phyloP scores from a whole-genome alignment of 2,329 filamentous ascomycete genomes.

The Didymellaceae sp. region DNA sequence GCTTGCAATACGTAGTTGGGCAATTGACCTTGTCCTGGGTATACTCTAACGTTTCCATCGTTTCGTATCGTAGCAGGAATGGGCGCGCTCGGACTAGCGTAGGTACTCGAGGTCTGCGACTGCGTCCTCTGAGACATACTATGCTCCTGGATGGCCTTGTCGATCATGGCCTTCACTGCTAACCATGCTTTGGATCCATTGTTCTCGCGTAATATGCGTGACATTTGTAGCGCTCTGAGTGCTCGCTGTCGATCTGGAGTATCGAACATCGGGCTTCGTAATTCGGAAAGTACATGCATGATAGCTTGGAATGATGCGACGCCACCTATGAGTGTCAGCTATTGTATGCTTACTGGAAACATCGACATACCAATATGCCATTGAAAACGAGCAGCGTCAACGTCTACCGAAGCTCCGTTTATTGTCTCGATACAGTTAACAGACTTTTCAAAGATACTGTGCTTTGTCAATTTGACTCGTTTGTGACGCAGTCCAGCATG shows the following conservation, averaged over 20 bases:
- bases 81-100: slow-evolving; percentile 19
- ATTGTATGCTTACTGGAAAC: background rate
- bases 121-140: slow-evolving; percentile 23
- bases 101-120: slow-evolving; percentile 26
- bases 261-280: slow-evolving; percentile 47
- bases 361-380: slow-evolving; percentile 46
- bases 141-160: slow-evolving; percentile 41
- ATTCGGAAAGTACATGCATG: slow-evolving; percentile 49
- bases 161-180: slow-evolving; percentile 48
- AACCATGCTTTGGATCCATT: slow-evolving; percentile 47
- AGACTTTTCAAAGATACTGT: slow-evolving; percentile 48
- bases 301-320: slow-evolving; percentile 47
- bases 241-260: slow-evolving; percentile 45
- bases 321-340: slow-evolving; percentile 31
- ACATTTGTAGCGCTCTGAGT: slow-evolving; percentile 42
- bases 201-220: slow-evolving; percentile 40
- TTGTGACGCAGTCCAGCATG: background rate
- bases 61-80: slow-evolving; percentile 17
- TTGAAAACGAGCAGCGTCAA: slow-evolving; percentile 46
- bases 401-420: slow-evolving; percentile 44
- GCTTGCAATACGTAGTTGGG: slow-evolving; percentile 25
- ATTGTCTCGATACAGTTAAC: slow-evolving; percentile 48
- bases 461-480: background rate
- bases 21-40: slow-evolving; percentile 22
- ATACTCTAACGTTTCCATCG: slow-evolving; percentile 22